phyloP scores from a whole-genome alignment of 2,329 filamentous ascomycete species.

The Cladosporium cucumerinum region DNA sequence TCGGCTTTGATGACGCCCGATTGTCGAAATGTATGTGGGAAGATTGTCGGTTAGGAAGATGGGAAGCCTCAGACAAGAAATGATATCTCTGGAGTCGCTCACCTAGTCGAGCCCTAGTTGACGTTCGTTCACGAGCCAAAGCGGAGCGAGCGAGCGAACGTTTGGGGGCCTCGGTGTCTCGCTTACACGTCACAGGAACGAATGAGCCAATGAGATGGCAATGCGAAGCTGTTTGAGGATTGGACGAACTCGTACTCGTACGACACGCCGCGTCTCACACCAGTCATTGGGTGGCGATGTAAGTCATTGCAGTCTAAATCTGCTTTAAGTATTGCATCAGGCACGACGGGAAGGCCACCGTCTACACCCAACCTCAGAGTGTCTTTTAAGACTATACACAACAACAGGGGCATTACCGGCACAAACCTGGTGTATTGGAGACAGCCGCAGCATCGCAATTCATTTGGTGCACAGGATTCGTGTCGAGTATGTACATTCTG shows the following conservation, averaged over 20 bases:
- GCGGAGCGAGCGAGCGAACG: not conserved
- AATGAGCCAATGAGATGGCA: constrained; percentile 4
- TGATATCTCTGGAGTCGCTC: not conserved
- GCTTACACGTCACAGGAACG: not conserved
- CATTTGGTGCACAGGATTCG: not conserved
- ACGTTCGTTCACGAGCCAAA: not conserved
- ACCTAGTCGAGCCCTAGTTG: not conserved
- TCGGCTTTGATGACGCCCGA: not conserved
- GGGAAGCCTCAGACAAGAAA: not conserved
- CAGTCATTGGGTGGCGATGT: not conserved
- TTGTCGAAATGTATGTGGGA: not conserved
- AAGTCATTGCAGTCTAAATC: not conserved
- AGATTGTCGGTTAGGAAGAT: not conserved
- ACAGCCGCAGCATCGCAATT: not conserved
- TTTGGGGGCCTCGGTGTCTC: not conserved
- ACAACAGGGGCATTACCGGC: not conserved
- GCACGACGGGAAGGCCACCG: not conserved
- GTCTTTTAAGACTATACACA: not conserved
- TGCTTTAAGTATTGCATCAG: not conserved
- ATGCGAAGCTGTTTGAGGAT: not conserved
- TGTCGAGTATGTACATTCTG: not conserved
- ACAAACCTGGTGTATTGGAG: not conserved
- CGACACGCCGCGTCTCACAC: not conserved
- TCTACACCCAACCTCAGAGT: not conserved
- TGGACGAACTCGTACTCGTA: not conserved